Percentiles rank a stretch among this genome's conserved stretches.
phyloP scores from a whole-genome alignment of 768 basidiomycete species.

The Phaffia australis region DNA sequence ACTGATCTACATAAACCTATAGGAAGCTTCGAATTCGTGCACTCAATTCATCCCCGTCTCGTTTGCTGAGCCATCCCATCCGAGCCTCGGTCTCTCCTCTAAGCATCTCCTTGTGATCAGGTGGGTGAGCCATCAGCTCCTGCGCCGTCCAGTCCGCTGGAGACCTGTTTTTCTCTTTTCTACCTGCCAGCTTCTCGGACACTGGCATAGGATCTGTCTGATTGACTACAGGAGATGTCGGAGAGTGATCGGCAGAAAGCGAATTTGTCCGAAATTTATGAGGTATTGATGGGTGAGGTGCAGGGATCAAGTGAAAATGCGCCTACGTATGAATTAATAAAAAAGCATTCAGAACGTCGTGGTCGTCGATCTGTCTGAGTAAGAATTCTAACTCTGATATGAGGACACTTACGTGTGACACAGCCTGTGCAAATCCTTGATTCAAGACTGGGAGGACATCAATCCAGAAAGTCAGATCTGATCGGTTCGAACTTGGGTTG shows the following conservation, averaged over 20 bases:
- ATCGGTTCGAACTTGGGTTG: too few species aligned
- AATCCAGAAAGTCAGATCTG: too few species aligned
- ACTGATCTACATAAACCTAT: not conserved
- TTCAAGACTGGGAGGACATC: too few species aligned
- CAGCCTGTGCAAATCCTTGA: too few species aligned
- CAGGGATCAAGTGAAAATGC: slow-evolving; percentile 12
- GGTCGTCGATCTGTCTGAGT: too few species aligned
- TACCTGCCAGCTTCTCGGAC: not conserved
- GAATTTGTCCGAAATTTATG: too few species aligned
- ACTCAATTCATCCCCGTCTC: not conserved
- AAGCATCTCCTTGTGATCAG: slow-evolving; percentile 15
- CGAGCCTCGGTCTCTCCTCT: not conserved
- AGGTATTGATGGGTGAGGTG: not conserved
- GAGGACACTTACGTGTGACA: too few species aligned
- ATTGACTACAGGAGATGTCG: not conserved
- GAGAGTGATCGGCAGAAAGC: not conserved
- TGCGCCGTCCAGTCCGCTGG: slow-evolving; percentile 7
- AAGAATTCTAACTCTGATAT: too few species aligned
- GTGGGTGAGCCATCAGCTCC: slow-evolving; percentile 9
- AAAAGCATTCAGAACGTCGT: not conserved
- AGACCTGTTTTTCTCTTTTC: not conserved
- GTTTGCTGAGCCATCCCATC: not conserved
- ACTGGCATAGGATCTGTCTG: not conserved
- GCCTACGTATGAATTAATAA: not conserved
- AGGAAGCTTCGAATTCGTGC: not conserved